A percentile compares a stretch with the other conserved stretches of the same genome.
These are phyloP conservation scores for Aspergillus hortae DNA, from an alignment of 2,329 filamentous ascomycete genomes.

Conservation along the genomic window DNA sequence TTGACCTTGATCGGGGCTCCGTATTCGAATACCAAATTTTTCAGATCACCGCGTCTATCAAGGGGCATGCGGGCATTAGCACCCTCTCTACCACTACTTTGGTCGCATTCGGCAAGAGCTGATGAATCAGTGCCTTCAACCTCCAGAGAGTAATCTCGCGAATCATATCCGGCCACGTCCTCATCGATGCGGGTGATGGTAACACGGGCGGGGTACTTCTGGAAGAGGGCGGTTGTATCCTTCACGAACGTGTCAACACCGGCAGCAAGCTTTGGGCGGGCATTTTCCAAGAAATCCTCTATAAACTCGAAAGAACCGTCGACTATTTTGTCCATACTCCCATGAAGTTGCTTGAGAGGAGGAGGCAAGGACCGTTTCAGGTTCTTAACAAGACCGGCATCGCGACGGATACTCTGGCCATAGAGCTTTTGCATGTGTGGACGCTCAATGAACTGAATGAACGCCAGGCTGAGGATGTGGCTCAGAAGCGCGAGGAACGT, in stretches of 20 bases:
- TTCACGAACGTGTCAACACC: constrained; percentile 83
- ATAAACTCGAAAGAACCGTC: constrained; percentile 85
- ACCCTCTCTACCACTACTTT: constrained; percentile 69
- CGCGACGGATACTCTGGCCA: constrained; percentile 73
- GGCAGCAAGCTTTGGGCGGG: constrained; percentile 78
- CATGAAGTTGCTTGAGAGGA: constrained; percentile 77
- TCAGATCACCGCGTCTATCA: constrained; percentile 57
- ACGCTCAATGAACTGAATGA: constrained; percentile 90
- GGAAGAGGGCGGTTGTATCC: constrained; percentile 84
- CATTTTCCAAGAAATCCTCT: constrained; percentile 83
- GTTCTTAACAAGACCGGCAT: constrained; percentile 89
- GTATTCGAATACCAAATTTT: constrained; percentile 79
- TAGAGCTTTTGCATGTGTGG: constrained; percentile 99
- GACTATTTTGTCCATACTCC: constrained; percentile 80
- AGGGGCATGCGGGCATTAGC: constrained; percentile 65
- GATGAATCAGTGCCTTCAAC: constrained; percentile 64
- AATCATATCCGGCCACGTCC: constrained; percentile 74
- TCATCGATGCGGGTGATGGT: constrained; percentile 76
- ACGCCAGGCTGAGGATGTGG: constrained; percentile 78
- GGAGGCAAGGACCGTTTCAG: constrained; percentile 81
- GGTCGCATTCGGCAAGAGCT: constrained; percentile 53
- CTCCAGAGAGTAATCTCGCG: constrained; percentile 73
- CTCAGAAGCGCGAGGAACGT: constrained; percentile 82
- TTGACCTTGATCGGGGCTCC: constrained; percentile 83
- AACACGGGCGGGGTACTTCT: constrained; percentile 80